These are phyloP conservation scores for Capsicum chinense DNA, from an alignment of 257 asterid genomes.

Conservation along the genomic window DNA sequence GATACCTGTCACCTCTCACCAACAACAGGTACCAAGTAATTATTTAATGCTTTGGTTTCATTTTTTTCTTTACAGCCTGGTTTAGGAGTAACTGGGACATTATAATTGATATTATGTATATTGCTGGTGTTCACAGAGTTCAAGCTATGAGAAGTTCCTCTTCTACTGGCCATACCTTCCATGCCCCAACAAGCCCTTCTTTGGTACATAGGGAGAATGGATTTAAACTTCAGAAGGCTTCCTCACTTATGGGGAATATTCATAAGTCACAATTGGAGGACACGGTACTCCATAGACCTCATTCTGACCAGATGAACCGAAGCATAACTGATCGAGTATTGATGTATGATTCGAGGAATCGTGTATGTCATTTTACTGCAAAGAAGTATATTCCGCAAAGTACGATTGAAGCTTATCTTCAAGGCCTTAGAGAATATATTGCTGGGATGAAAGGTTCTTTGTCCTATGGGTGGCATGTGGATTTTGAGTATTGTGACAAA, in stretches of 20 bases:
- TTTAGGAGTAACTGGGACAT: conserved; percentile 13
- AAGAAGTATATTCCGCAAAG: conserved; percentile 41
- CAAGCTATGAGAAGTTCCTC: conserved; percentile 48
- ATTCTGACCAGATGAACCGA: conserved; percentile 32
- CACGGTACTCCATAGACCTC: conserved; percentile 37
- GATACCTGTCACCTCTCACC: no score
- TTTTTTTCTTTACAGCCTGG: not conserved
- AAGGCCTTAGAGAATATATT: conserved; percentile 67
- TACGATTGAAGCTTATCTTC: conserved; percentile 61
- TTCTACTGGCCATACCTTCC: conserved; percentile 44
- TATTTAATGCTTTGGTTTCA: conserved; percentile 12
- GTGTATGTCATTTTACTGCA: conserved; percentile 42
- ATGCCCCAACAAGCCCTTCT: conserved; percentile 35
- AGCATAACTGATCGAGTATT: conserved; percentile 39
- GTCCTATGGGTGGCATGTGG: conserved; percentile 86
- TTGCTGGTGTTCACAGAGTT: conserved; percentile 52
- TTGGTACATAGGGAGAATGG: conserved; percentile 40
- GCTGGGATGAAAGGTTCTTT: conserved; percentile 67
- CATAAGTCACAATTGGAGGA: conserved; percentile 41
- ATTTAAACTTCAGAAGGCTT: conserved; percentile 43
- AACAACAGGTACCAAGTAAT: not conserved
- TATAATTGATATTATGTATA: not conserved
- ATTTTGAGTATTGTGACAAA: conserved; percentile 60
- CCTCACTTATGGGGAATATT: conserved; percentile 34
- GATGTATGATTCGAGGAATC: conserved; percentile 40